These are phyloP conservation scores for Microcos paniculata DNA, from an alignment of 345 rosid genomes.

Conservation along the genomic window DNA sequence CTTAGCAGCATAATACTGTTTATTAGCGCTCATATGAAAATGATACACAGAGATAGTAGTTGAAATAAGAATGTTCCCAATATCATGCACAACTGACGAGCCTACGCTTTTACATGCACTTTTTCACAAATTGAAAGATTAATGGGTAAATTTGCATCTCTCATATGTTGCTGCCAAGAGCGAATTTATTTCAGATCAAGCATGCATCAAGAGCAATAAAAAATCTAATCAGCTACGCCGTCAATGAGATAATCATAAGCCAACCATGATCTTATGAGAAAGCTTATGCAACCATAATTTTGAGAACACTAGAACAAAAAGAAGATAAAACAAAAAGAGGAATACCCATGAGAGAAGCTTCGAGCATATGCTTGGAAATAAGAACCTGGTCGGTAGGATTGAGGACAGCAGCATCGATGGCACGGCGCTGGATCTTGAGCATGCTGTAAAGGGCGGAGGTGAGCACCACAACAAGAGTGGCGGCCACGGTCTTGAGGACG, in stretches of 20 bases:
- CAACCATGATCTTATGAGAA: background rate
- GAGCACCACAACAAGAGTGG: conserved; percentile 58
- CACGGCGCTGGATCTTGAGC: conserved; percentile 52
- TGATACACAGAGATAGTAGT: too few relatives aligned
- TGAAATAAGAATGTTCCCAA: too few relatives aligned
- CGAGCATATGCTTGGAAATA: conserved; percentile 68
- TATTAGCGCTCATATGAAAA: too few relatives aligned
- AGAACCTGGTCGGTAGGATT: conserved; percentile 90
- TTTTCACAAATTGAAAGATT: too few relatives aligned
- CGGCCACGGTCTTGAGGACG: conserved; percentile 60
- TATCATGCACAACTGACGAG: too few relatives aligned
- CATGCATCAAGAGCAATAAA: background rate
- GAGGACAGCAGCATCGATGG: conserved; percentile 46
- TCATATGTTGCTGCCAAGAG: background rate
- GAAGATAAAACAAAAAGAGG: background rate
- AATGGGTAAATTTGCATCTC: too few relatives aligned
- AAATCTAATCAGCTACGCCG: background rate
- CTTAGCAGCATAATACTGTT: too few relatives aligned
- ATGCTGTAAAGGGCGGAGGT: conserved; percentile 59
- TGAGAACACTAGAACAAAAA: background rate
- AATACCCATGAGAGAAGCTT: conserved; percentile 87
- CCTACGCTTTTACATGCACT: too few relatives aligned
- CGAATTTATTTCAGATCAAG: too few relatives aligned
- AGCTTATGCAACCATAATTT: background rate
- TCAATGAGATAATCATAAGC: background rate